These are phyloP conservation scores for Leccinum rimulosum DNA, from an alignment of 768 basidiomycete genomes.

Conservation along the genomic window DNA sequence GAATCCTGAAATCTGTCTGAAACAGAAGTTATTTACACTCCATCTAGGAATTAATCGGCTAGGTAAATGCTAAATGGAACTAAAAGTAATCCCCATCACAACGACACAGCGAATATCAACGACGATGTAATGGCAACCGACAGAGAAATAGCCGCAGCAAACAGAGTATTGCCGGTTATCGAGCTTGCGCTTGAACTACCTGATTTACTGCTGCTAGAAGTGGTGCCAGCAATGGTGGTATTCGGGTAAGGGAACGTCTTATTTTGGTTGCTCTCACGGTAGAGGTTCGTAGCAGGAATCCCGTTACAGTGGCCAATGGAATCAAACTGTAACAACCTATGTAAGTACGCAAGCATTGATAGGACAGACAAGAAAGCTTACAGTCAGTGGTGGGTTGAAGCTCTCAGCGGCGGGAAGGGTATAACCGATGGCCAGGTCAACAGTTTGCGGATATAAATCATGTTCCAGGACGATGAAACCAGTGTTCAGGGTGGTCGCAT, in stretches of 20 bases:
- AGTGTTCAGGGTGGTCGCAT: slow-evolving; percentile 57
- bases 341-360: background rate
- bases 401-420: slow-evolving; percentile 73
- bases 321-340: slow-evolving; percentile 44
- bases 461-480: slow-evolving; percentile 91
- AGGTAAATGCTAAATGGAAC: slow-evolving; percentile 2
- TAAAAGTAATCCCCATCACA: slow-evolving; percentile 14
- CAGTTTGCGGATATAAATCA: slow-evolving; percentile 80
- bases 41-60: slow-evolving; percentile 23
- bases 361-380: slow-evolving; percentile 31
- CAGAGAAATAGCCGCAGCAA: slow-evolving; percentile 18
- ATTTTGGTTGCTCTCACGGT: slow-evolving; percentile 82
- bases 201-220: slow-evolving; percentile 2
- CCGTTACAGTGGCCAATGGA: slow-evolving; percentile 77
- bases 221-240: slow-evolving; percentile 21
- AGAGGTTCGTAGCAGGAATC: slow-evolving; percentile 64
- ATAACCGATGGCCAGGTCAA: slow-evolving; percentile 88
- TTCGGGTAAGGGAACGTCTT: slow-evolving; percentile 56
- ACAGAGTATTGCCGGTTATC: slow-evolving; percentile 2
- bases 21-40: slow-evolving; percentile 20
- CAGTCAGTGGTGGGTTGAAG: slow-evolving; percentile 62
- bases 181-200: background rate
- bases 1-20: slow-evolving; percentile 15
- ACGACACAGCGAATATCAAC: slow-evolving; percentile 10
- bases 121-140: slow-evolving; percentile 10